Evolutionary conservation across 192 early-diverging fungal genomes (phyloP), one percentile per base, ranked within the genome.

Genomic region (Coemansia sp.): DNA sequence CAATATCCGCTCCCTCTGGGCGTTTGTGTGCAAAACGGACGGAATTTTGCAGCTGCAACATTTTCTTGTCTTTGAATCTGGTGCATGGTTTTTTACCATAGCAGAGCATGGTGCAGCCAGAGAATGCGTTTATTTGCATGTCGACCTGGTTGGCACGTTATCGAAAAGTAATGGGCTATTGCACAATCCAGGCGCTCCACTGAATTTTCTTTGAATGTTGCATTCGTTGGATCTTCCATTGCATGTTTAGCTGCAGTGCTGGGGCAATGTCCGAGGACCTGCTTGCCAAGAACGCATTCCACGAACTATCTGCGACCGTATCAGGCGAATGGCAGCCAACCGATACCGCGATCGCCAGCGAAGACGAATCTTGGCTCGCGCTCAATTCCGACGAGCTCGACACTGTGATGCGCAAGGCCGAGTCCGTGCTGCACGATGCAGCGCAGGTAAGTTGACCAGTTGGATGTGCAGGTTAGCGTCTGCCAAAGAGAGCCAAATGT

Each of bases 361-460:
- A 80, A 1, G 78, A 81, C 32, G 78, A 81, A 41, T 81, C 78
- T 29, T 81, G 78, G 78, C 69, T 81, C 22, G 63, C 66, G 37
- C 63, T 81, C 37, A 51, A 69, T 48, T 65, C 72, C 2, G 69
- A 71, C 49, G 69, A 75, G 45, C 69, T 81, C 21, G 78, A 81
- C 37, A 62, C 62, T 12, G 45, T 72, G 62, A 81, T 81, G 78
- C 65, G 66, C 65, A 75, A 72, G 60, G 73, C 78, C 38, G 73
- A 72, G 35, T 61, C 72, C 24, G 59, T 75, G 37, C 59, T 81
- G 56, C 58, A 53, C 9, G 77, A 79, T 6, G 35, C 49, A 22
- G 21, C 71, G 54, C 76, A 70, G 72, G 77, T 73, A 70, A 70
- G 66, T 37, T 41, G 62, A 32, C 21, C 60, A 62, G 25, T 35